Percentiles rank a stretch among this genome's conserved stretches.
Conservation (phyloP, 1,284 basidiomycete genomes). For the Rhodotorula sp. region DNA sequence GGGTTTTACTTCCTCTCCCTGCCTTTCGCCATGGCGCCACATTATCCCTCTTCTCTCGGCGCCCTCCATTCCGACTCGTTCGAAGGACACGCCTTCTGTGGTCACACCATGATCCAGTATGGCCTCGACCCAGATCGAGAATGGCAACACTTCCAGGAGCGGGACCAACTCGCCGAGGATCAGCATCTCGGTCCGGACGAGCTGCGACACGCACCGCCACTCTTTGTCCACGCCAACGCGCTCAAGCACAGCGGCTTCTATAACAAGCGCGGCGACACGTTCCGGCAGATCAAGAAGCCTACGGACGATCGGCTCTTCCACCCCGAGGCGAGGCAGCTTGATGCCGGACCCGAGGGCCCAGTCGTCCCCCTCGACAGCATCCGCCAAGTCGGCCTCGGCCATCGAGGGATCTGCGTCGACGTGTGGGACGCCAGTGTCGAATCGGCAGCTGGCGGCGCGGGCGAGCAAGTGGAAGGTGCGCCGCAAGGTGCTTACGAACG, state of each 20-base stretch:
- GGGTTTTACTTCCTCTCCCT: conserved; percentile 53
- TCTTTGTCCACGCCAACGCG: conserved; percentile 55
- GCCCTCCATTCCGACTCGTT: conserved; percentile 41
- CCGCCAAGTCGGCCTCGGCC: conserved; percentile 3
- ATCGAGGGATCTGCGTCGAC: conserved; percentile 43
- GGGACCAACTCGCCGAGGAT: not conserved
- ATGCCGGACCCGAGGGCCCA: conserved; percentile 18
- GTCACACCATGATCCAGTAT: conserved; percentile 50
- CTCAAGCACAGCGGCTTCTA: conserved; percentile 49
- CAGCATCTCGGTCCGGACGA: not conserved
- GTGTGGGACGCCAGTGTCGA: conserved; percentile 31
- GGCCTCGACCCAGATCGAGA: conserved; percentile 43
- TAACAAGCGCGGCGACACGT: conserved; percentile 43
- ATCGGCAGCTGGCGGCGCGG: not conserved
- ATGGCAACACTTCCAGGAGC: conserved; percentile 10
- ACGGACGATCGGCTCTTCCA: conserved; percentile 30
- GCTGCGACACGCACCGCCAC: conserved; percentile 48
- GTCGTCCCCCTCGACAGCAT: conserved; percentile 3
- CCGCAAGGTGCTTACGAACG: conserved; percentile 29
- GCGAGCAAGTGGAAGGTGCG: conserved; percentile 20
- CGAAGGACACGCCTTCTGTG: conserved; percentile 50
- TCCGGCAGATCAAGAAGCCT: conserved; percentile 38
- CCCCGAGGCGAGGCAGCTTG: conserved; percentile 14
- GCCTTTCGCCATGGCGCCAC: conserved; percentile 49
- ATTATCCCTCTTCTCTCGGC: conserved; percentile 51